Evolutionary conservation across 768 basidiomycete genomes (phyloP).

Genomic region (Lactarius hengduanensis): DNA sequence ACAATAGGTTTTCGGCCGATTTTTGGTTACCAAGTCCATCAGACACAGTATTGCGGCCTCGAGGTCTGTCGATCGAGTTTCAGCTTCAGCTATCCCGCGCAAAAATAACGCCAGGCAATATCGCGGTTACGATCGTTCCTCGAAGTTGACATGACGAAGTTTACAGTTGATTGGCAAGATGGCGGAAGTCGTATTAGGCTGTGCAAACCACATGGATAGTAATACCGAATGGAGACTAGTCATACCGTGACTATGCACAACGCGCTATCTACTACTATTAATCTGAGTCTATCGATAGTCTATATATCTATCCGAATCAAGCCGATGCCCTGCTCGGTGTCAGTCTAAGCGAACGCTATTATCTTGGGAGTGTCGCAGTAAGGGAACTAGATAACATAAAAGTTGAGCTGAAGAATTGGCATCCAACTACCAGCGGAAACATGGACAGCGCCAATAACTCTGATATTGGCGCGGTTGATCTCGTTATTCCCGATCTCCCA

Average conservation of each 20-base stretch:
- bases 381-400: slow-evolving; percentile 7
- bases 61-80: not conserved
- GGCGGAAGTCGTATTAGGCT: not conserved
- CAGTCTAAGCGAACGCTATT: not conserved
- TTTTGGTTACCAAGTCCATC: not conserved
- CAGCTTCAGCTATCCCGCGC: not conserved
- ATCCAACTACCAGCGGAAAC: slow-evolving; percentile 26
- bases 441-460: slow-evolving; percentile 19
- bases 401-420: slow-evolving; percentile 23
- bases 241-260: not conserved
- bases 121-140: not conserved
- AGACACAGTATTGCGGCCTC: not conserved
- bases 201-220: not conserved
- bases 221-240: not conserved
- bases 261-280: not conserved
- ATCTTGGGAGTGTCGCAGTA: too few species aligned
- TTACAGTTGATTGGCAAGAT: not conserved
- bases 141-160: not conserved
- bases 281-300: not conserved
- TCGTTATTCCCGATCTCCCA: slow-evolving; percentile 15
- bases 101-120: not conserved
- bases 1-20: not conserved
- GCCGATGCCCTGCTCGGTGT: not conserved
- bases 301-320: not conserved
- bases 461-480: slow-evolving; percentile 9